A percentile compares a stretch with the other conserved stretches of the same genome.
Evolutionary conservation across 108 stramenopile species (phyloP).

Genomic region (Epipyxis sp.): DNA sequence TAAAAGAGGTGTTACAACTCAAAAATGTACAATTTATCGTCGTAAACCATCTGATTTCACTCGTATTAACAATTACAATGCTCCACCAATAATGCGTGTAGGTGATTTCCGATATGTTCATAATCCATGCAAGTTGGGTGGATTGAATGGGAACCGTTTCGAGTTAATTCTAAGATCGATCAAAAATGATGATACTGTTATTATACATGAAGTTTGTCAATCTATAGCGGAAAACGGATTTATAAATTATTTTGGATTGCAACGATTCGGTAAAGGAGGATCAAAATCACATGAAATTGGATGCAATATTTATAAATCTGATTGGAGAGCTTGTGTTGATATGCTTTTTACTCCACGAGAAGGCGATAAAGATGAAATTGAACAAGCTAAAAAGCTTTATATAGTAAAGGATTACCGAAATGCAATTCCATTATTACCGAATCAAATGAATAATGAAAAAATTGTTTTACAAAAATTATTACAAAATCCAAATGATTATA

Average conservation of each 20-base stretch:
- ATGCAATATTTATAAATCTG: conserved; percentile 66
- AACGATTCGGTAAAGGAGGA: conserved; percentile 83
- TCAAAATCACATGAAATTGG: conserved; percentile 70
- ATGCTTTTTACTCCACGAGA: conserved; percentile 69
- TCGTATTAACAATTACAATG: not conserved
- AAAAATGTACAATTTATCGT: conserved; percentile 75
- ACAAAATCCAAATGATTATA: conserved; percentile 70
- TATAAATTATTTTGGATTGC: conserved; percentile 91
- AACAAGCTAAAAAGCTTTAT: conserved; percentile 57
- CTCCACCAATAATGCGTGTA: conserved; percentile 53
- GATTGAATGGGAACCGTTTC: conserved; percentile 76
- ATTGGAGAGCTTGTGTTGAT: conserved; percentile 69
- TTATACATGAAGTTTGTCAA: conserved; percentile 32
- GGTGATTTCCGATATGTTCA: conserved; percentile 70
- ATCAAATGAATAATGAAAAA: conserved; percentile 66
- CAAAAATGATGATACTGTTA: conserved; percentile 26
- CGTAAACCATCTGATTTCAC: conserved; percentile 56
- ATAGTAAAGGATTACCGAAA: conserved; percentile 44
- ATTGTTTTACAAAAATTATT: conserved; percentile 62
- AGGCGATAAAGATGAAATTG: conserved; percentile 45
- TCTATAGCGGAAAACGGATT: conserved; percentile 59
- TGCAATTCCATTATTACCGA: conserved; percentile 52
- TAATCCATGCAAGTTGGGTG: conserved; percentile 66
- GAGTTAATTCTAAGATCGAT: conserved; percentile 75
- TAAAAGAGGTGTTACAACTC: conserved; percentile 79